Conservation (phyloP, 176 grass and related monocot genomes). For the Triticum dicoccoides region DNA sequence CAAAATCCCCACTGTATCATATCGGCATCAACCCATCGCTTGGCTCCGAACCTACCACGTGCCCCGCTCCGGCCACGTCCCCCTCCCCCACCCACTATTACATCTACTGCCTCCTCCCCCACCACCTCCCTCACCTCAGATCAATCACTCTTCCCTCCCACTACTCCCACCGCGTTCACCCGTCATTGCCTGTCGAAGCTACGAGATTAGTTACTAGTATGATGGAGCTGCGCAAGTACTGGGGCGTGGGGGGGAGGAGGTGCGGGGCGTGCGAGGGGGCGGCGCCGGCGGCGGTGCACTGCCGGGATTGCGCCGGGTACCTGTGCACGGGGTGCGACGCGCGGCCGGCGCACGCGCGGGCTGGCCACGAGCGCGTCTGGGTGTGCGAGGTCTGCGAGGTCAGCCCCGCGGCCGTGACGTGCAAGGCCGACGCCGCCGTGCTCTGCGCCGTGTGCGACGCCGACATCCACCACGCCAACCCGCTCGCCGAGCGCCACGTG, state of each 20-base stretch:
- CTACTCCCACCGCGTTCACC: neutral
- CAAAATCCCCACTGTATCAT: constrained; percentile 9
- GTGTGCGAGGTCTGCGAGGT: constrained; percentile 92
- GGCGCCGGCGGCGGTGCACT: constrained; percentile 47
- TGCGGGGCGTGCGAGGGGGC: constrained; percentile 50
- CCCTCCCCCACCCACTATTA: constrained; percentile 36
- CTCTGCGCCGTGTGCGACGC: constrained; percentile 73
- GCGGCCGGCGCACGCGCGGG: constrained; percentile 32
- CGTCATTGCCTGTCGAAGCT: neutral
- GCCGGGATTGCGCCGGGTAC: constrained; percentile 43
- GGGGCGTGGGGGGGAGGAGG: constrained; percentile 29
- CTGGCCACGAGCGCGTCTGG: constrained; percentile 54
- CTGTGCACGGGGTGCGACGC: constrained; percentile 55
- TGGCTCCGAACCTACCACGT: constrained; percentile 45
- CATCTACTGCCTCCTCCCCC: constrained; percentile 27
- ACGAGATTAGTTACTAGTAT: neutral
- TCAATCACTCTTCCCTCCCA: neutral
- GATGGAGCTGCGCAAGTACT: constrained; percentile 50
- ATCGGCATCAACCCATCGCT: constrained; percentile 20
- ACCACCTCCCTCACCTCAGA: neutral
- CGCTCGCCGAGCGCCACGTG: constrained; percentile 78
- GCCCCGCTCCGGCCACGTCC: neutral
- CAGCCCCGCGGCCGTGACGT: constrained; percentile 66
- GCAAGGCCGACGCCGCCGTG: constrained; percentile 91
- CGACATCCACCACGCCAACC: constrained; percentile 89